Evolutionary conservation across 73 alveolate species (phyloP).

Genomic region (Paramecium sexaurelia): DNA sequence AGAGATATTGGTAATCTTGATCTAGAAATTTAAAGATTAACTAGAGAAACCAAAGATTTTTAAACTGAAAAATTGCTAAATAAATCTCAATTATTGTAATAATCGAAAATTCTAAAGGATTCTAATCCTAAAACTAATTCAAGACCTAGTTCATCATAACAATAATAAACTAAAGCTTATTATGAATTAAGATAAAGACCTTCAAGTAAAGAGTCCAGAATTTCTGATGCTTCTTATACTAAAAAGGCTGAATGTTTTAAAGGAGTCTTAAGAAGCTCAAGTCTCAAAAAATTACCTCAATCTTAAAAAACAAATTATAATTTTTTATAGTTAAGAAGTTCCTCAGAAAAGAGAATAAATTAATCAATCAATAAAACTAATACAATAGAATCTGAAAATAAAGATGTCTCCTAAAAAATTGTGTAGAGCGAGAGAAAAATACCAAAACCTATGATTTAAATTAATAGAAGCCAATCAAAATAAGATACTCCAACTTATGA

Average conservation of each 20-base stretch:
- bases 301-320: not conserved
- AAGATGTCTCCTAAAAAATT: not conserved
- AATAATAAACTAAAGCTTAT: not conserved
- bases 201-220: slow-evolving; percentile 34
- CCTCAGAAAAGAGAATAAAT: slow-evolving; percentile 32
- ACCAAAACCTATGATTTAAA: slow-evolving; percentile 29
- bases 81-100: not conserved
- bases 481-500: slow-evolving; percentile 48
- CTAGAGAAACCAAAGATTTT: slow-evolving; percentile 20
- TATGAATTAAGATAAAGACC: slow-evolving; percentile 53
- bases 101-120: not conserved
- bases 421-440: slow-evolving; percentile 47
- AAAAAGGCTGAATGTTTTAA: slow-evolving; percentile 41
- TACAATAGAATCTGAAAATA: slow-evolving; percentile 18
- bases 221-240: slow-evolving; percentile 32
- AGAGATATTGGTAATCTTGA: slow-evolving; percentile 50
- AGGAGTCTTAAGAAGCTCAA: slow-evolving; percentile 35
- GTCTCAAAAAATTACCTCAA: slow-evolving; percentile 6
- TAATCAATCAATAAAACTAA: slow-evolving; percentile 33
- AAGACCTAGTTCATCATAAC: not conserved
- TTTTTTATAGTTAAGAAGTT: slow-evolving; percentile 18
- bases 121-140: not conserved
- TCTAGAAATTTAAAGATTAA: slow-evolving; percentile 42
- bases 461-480: slow-evolving; percentile 54
- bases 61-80: not conserved